A percentile compares a stretch with the other conserved stretches of the same genome.
Evolutionary conservation across 202 grass and related monocot genomes (phyloP).

Genomic region (Panicum virgatum): DNA sequence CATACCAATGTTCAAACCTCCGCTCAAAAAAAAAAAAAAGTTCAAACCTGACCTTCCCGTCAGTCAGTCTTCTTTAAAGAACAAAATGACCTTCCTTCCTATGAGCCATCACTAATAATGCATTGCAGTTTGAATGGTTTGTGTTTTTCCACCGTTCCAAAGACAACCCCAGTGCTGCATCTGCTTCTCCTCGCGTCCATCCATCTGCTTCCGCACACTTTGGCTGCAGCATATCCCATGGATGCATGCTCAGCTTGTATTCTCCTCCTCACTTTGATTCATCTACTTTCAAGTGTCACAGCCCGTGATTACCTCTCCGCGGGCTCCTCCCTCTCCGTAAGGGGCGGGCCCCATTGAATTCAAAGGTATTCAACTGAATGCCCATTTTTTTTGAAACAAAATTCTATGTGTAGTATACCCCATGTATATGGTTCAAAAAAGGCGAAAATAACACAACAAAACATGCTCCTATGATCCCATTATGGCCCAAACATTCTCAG

Average conservation of each 20-base stretch:
- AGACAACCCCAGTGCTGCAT: background rate
- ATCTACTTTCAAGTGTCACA: background rate
- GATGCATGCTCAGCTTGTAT: background rate
- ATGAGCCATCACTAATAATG: background rate
- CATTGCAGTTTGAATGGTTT: background rate
- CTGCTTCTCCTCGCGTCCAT: background rate
- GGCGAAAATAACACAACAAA: too few species aligned
- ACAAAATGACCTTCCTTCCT: background rate
- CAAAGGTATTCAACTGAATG: too few species aligned
- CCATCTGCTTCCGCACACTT: background rate
- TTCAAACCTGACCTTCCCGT: background rate
- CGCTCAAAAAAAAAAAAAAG: too few species aligned
- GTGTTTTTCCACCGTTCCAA: background rate
- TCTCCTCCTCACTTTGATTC: constrained; percentile 26
- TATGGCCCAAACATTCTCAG: too few species aligned
- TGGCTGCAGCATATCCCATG: constrained; percentile 2
- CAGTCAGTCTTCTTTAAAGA: background rate
- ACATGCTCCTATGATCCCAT: too few species aligned
- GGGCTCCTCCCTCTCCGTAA: constrained; percentile 36
- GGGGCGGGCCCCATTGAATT: too few species aligned
- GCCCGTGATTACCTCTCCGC: constrained; percentile 24
- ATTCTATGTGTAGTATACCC: too few species aligned
- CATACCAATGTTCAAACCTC: too few species aligned
- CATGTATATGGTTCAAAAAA: too few species aligned
- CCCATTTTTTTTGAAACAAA: too few species aligned